These are phyloP conservation scores for Lithohypha guttulata DNA, from an alignment of 2,329 filamentous ascomycete genomes.

Conservation along the genomic window DNA sequence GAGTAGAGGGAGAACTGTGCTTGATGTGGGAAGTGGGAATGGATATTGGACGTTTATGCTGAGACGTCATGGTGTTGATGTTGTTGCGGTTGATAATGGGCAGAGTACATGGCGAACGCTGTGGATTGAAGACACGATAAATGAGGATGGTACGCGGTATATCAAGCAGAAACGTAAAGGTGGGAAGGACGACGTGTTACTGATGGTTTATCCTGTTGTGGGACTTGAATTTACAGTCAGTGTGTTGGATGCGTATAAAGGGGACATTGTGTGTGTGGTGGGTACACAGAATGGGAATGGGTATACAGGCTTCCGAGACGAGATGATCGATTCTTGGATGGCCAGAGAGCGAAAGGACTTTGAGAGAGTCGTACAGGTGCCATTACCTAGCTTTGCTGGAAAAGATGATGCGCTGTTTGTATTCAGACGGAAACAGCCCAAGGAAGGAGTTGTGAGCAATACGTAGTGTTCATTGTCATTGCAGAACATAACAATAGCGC, in stretches of 20 bases:
- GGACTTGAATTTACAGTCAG: conserved; percentile 53
- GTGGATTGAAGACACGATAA: conserved; percentile 59
- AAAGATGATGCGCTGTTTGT: conserved; percentile 68
- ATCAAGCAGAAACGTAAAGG: conserved; percentile 37
- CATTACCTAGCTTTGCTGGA: conserved; percentile 62
- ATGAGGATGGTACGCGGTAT: conserved; percentile 50
- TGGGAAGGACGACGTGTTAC: conserved; percentile 47
- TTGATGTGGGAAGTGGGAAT: conserved; percentile 61
- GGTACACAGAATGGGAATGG: conserved; percentile 66
- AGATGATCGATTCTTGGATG: conserved; percentile 59
- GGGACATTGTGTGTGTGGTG: conserved; percentile 57
- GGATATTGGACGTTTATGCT: conserved; percentile 69
- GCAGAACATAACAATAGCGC: no score
- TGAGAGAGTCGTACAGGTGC: conserved; percentile 51
- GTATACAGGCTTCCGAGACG: conserved; percentile 57
- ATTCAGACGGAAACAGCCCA: conserved; percentile 33
- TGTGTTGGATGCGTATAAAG: conserved; percentile 50
- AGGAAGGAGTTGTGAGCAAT: no score
- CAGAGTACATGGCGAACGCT: conserved; percentile 56
- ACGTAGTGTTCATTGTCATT: no score
- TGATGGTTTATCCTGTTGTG: conserved; percentile 65
- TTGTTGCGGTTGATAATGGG: conserved; percentile 55
- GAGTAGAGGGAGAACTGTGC: conserved; percentile 43
- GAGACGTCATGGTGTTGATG: conserved; percentile 44
- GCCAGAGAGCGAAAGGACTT: conserved; percentile 43